Evolutionary conservation across 2,329 filamentous ascomycete species (phyloP).

Genomic region (Talaromyces verruculosus): DNA sequence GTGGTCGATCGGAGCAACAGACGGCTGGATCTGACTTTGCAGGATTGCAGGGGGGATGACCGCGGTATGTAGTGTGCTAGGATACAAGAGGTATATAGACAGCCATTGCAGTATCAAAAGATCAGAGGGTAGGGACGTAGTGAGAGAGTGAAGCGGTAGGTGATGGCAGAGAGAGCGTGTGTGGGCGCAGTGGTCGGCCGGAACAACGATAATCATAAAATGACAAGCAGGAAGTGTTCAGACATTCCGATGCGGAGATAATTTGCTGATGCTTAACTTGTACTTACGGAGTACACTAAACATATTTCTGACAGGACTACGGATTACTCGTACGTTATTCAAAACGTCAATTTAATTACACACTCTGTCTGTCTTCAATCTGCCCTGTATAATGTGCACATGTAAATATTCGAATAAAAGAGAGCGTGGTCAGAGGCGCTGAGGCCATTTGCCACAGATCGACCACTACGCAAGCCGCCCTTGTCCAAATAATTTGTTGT

Average conservation of each 20-base stretch:
- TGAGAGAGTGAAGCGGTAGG: background rate
- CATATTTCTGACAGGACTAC: background rate
- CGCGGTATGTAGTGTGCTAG: background rate
- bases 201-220: conserved; percentile 21
- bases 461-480: background rate
- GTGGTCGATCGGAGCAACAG: conserved; percentile 20
- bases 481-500: background rate
- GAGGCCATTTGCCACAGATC: conserved; percentile 9
- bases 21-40: background rate
- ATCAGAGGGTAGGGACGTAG: background rate
- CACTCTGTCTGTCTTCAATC: background rate
- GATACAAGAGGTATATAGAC: conserved; percentile 2
- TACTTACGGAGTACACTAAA: background rate
- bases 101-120: conserved; percentile 9
- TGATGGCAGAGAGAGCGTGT: background rate
- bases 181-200: conserved; percentile 19
- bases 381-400: background rate
- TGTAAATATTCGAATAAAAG: background rate
- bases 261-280: background rate
- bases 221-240: background rate
- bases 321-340: background rate
- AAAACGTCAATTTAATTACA: background rate
- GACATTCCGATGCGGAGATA: conserved; percentile 9
- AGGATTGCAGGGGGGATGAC: background rate
- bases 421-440: conserved; percentile 4